Evolutionary conservation across 768 basidiomycete species (phyloP), one percentile per base, ranked within the genome.

Genomic region (Tulasnella sp.): DNA sequence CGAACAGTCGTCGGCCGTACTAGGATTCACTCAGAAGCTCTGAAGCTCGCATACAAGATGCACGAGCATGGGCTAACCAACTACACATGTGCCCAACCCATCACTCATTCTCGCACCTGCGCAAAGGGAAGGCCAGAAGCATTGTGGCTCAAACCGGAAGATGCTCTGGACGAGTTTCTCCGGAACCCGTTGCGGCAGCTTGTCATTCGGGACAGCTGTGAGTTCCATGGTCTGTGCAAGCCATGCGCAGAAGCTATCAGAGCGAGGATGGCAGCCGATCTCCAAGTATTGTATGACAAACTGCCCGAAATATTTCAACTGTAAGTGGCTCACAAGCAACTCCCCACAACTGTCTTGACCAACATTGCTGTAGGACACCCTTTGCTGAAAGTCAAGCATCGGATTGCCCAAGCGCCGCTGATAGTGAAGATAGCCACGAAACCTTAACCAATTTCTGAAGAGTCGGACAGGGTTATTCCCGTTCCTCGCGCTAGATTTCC

Each of bases 221-320:
- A 78, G 36, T 78, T 78, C 77, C 77, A 78, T 71, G 38, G 58
- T 1, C 77, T 78, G 34, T 78, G 77, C 42, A 78, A 78, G 21
- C 40, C 34, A 16, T 78, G 77, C 42, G 68, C 39, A 21, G 77
- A 78, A 34, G 40, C 56, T 3, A 71, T 72, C 34, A 71, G 77
- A 68, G 71, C 56, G 3, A 71, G 48, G 48, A 78, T 78, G 77
- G 68, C 27, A 6, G 8, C 40, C 12, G 77, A 78, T 78, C 40
- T 78, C 34, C 58, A 71, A 39, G 42, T 42, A 38, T 34, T 78
- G 40, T 78, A 71, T 38, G 68, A 34, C 21, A 74, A 71, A 31
- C 77, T 78, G 58, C 77, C 77, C 14, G 77, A 62, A 3, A 78
- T 78, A 16, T 78, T 78, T 21, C 52, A 71, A 71, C 42, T 78